Base-by-base conservation (phyloP, 2,329 filamentous ascomycete genomes). In the Daldinia sp. region DNA sequence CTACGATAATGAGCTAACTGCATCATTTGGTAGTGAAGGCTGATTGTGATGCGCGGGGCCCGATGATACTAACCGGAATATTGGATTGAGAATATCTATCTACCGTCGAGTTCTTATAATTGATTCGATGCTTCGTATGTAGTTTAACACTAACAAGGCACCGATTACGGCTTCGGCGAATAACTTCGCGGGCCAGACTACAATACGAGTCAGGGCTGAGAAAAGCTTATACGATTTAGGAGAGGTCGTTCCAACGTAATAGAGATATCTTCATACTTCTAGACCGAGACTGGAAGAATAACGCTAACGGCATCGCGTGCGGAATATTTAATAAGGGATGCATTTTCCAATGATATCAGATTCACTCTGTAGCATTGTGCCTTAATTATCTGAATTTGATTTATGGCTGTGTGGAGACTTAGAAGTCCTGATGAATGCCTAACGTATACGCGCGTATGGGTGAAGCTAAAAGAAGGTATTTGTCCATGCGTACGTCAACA, bases 391-490 rank as follows among this genome's bases (percentile, higher is more conserved):
- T 18, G 26, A 33, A 7, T 33, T 51, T 33, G 7, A 26, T 18
- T 30, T 2, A 51, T 30, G 26, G 46, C 15, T 51, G 28, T 51
- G 46, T 51, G 46, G 46, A 33, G 46, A 33, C 46, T n/a, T 30
- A 6, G 46, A 50, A 30, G 46, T 6, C 4, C 46, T 7, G 46
- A 30, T n/a, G 53, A 33, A n/a, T 44, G 13, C 20, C 20, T 23
- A 9, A 30, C 30, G n/a, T 23, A 35, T 37, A 35, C 50, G 18
- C 12, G 30, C 33, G 28, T 54, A 37, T 53, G 28, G 50, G 20
- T 50, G 63, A 60, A 54, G 62, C 63, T 30, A 42, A 51, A 42
- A 41, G 39, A 39, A 26, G 41, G 56, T 23, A 39, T 63, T 46
- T 26, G 60, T 50, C 55, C 41, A 56, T 60, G 51, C 28, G 51